phyloP scores from a whole-genome alignment of 345 rosid genomes.

The Cardamine chenopodiifolia region DNA sequence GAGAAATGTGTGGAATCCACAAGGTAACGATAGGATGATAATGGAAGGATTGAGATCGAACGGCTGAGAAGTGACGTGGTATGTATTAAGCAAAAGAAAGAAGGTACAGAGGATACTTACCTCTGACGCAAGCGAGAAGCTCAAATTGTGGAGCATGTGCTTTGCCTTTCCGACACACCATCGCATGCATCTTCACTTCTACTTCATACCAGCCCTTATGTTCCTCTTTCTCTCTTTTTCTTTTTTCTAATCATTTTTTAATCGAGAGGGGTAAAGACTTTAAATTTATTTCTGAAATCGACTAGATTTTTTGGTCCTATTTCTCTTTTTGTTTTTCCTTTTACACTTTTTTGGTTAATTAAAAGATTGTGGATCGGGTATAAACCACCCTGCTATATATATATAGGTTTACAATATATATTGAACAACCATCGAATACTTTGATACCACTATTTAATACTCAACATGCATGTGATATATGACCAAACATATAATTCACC shows the following conservation, averaged over 20 bases:
- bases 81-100: slow-evolving; percentile 24
- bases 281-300: slow-evolving; percentile 20
- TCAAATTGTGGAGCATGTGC: slow-evolving; percentile 43
- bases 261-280: slow-evolving; percentile 28
- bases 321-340: not conserved
- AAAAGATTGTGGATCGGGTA: not conserved
- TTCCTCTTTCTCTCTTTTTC: slow-evolving; percentile 12
- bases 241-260: slow-evolving; percentile 23
- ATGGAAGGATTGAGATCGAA: slow-evolving; percentile 11
- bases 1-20: not conserved
- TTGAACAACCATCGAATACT: slow-evolving; percentile 20
- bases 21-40: not conserved
- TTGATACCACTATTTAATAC: slow-evolving; percentile 8
- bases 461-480: slow-evolving; percentile 14
- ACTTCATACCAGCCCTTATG: slow-evolving; percentile 37
- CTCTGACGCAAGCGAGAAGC: slow-evolving; percentile 30
- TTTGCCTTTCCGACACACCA: slow-evolving; percentile 46
- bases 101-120: slow-evolving; percentile 36
- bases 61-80: slow-evolving; percentile 28
- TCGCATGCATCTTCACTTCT: slow-evolving; percentile 49
- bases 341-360: not conserved
- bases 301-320: slow-evolving; percentile 26
- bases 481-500: not conserved
- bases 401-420: not conserved
- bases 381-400: not conserved